These are phyloP conservation scores for Kernera saxatilis DNA, from an alignment of 345 rosid species.

Conservation along the genomic window DNA sequence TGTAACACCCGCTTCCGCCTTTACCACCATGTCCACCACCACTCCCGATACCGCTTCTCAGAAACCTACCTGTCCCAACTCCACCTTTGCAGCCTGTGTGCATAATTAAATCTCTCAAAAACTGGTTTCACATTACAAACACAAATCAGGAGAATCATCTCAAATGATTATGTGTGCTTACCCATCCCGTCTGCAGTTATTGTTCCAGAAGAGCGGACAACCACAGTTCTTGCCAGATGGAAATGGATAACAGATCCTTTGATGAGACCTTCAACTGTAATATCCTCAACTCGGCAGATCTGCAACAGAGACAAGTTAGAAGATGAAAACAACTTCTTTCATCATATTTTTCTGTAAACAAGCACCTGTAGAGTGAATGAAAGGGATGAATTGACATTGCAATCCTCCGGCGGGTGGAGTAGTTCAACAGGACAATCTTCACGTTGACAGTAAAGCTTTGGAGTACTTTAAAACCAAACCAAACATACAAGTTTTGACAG, in stretches of 20 bases:
- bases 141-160: background rate
- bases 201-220: slow-evolving; percentile 67
- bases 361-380: slow-evolving; percentile 91
- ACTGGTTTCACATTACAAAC: background rate
- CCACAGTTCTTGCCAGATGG: slow-evolving; percentile 81
- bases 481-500: background rate
- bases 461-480: slow-evolving; percentile 43
- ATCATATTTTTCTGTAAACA: background rate
- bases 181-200: slow-evolving; percentile 90
- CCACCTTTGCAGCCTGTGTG: slow-evolving; percentile 84
- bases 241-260: slow-evolving; percentile 96
- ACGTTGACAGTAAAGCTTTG: slow-evolving; percentile 66
- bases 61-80: slow-evolving; percentile 68
- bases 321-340: background rate
- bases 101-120: background rate
- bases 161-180: slow-evolving; percentile 26
- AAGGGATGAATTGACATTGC: slow-evolving; percentile 85
- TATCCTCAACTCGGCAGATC: slow-evolving; percentile 98
- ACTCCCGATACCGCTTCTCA: slow-evolving; percentile 66
- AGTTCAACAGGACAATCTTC: slow-evolving; percentile 80
- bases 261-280: slow-evolving; percentile 73
- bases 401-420: slow-evolving; percentile 90
- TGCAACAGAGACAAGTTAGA: slow-evolving; percentile 30
- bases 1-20: slow-evolving; percentile 79
- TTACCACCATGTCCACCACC: slow-evolving; percentile 97